phyloP scores from a whole-genome alignment of 1,139 yeast genomes.

The Candida labiduridarum region DNA sequence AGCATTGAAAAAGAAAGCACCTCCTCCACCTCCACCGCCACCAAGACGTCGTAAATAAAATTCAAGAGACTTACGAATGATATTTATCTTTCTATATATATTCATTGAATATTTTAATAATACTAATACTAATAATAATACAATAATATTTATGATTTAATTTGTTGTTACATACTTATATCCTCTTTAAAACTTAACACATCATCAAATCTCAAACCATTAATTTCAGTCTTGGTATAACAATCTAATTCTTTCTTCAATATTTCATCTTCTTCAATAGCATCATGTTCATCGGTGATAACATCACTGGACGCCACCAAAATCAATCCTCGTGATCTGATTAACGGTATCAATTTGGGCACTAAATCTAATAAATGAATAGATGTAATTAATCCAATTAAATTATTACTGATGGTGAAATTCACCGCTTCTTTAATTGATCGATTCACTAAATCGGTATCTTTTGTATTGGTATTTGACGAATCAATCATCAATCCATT shows the following conservation, averaged over 20 bases:
- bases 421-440: constrained; percentile 53
- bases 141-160: not conserved
- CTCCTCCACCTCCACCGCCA: constrained; percentile 45
- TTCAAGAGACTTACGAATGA: no score
- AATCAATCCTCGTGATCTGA: constrained; percentile 79
- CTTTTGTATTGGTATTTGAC: constrained; percentile 9
- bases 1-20: constrained; percentile 39
- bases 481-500: constrained; percentile 41
- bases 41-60: constrained; percentile 14
- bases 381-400: constrained; percentile 82
- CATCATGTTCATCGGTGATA: constrained; percentile 28
- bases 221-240: constrained; percentile 58
- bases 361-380: constrained; percentile 69
- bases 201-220: constrained; percentile 71
- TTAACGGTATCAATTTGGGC: constrained; percentile 74
- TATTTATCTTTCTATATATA: not conserved
- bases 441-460: constrained; percentile 45
- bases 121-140: not conserved
- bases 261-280: constrained; percentile 21
- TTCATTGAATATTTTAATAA: not conserved
- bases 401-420: constrained; percentile 79
- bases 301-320: constrained; percentile 66
- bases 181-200: constrained; percentile 72
- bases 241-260: constrained; percentile 43
- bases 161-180: constrained; percentile 41